Evolutionary conservation across 2,329 filamentous ascomycete species (phyloP).

Genomic region (Fonsecaea nubica): DNA sequence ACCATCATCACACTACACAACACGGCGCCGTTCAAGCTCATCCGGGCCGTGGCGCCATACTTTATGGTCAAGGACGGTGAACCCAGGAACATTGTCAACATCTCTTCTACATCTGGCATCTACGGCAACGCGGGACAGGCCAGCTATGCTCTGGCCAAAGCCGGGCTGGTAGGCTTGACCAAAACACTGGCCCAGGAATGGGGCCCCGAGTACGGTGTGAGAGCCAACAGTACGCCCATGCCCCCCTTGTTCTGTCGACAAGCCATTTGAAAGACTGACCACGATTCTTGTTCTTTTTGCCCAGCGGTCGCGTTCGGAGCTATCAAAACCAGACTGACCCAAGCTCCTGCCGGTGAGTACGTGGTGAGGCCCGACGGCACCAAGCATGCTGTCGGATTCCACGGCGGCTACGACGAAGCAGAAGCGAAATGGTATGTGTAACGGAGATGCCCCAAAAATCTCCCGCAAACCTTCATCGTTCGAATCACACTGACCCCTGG

Average conservation of each 20-base stretch:
- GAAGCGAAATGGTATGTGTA: slow-evolving; percentile 7
- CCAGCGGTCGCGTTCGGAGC: slow-evolving; percentile 72
- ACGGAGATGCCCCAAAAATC: not conserved
- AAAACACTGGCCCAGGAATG: slow-evolving; percentile 92
- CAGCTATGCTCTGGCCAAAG: slow-evolving; percentile 86
- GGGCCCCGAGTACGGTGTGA: slow-evolving; percentile 76
- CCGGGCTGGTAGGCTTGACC: slow-evolving; percentile 78
- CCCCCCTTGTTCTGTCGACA: too few relatives aligned
- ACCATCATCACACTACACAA: slow-evolving; percentile 82
- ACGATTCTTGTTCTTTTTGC: too few relatives aligned
- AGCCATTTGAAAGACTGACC: too few relatives aligned
- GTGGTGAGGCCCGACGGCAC: slow-evolving; percentile 73
- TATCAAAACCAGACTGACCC: slow-evolving; percentile 79
- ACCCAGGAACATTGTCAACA: slow-evolving; percentile 79
- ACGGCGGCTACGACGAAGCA: slow-evolving; percentile 10
- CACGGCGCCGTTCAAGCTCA: slow-evolving; percentile 83
- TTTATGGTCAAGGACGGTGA: slow-evolving; percentile 85
- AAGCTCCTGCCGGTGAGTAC: slow-evolving; percentile 63
- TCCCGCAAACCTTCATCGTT: too few relatives aligned
- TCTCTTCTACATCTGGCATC: slow-evolving; percentile 78
- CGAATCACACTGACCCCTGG: too few relatives aligned
- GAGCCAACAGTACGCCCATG: slow-evolving; percentile 82
- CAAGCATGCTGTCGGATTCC: slow-evolving; percentile 9
- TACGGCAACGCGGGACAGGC: slow-evolving; percentile 87
- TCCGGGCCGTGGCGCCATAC: slow-evolving; percentile 80